Evolutionary conservation across 2,329 filamentous ascomycete species (phyloP).

Genomic region (Madurella fahalii): DNA sequence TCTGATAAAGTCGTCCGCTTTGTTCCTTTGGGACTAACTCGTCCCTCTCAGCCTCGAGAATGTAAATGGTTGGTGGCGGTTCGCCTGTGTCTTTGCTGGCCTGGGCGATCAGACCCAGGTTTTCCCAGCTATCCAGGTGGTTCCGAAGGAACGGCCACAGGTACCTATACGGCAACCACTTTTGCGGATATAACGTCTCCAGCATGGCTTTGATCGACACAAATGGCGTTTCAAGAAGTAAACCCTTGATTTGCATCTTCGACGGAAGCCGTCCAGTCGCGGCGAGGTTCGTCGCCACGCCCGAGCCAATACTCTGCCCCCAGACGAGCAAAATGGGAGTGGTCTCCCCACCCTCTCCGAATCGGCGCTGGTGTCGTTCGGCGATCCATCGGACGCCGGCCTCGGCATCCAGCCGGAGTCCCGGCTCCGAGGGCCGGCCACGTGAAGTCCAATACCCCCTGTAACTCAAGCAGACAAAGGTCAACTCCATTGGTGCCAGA

Average conservation of each 20-base stretch:
- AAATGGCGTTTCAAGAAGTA: conserved; percentile 75
- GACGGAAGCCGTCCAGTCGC: conserved; percentile 36
- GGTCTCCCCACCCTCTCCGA: conserved; percentile 27
- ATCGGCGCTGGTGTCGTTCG: conserved; percentile 34
- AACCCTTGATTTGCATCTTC: conserved; percentile 39
- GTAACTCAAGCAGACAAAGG: conserved; percentile 56
- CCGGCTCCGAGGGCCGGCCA: conserved; percentile 65
- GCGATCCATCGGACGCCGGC: conserved; percentile 62
- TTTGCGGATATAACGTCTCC: conserved; percentile 68
- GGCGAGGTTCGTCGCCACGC: conserved; percentile 62
- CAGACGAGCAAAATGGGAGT: conserved; percentile 57
- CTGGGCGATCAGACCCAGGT: conserved; percentile 42
- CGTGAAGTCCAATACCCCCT: conserved; percentile 76
- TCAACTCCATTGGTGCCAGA: conserved; percentile 33
- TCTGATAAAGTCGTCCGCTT: conserved; percentile 41
- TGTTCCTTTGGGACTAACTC: conserved; percentile 55
- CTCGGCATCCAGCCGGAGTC: conserved; percentile 64
- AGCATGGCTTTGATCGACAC: conserved; percentile 68
- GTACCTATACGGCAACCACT: conserved; percentile 74
- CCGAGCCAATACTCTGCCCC: conserved; percentile 75
- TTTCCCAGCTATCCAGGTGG: conserved; percentile 52
- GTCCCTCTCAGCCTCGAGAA: conserved; percentile 55
- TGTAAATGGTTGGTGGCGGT: conserved; percentile 39
- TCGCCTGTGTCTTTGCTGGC: conserved; percentile 25
- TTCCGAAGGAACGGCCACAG: conserved; percentile 70